phyloP scores from a whole-genome alignment of 768 basidiomycete genomes.

The Hypsizygus marmoreus region DNA sequence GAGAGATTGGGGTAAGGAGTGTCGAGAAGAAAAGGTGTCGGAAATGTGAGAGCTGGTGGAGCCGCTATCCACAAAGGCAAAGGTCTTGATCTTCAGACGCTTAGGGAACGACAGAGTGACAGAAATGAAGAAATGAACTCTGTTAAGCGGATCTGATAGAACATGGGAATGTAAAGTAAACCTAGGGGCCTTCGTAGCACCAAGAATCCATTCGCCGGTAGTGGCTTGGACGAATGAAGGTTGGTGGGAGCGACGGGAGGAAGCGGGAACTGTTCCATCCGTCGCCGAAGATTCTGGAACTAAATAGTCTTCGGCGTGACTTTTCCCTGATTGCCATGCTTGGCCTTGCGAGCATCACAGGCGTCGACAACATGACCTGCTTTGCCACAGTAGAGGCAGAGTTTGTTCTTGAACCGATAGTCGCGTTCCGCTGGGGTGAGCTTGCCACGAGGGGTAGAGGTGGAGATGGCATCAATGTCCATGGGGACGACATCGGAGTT shows the following conservation, averaged over 20 bases:
- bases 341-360: slow-evolving; percentile 24
- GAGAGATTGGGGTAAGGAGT: slow-evolving; percentile 30
- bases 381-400: slow-evolving; percentile 39
- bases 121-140: slow-evolving; percentile 29
- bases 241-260: slow-evolving; percentile 11
- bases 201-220: slow-evolving; percentile 21
- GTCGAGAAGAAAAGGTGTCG: slow-evolving; percentile 29
- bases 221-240: slow-evolving; percentile 15
- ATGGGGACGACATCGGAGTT: slow-evolving; percentile 26
- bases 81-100: slow-evolving; percentile 30
- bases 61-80: slow-evolving; percentile 38
- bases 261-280: slow-evolving; percentile 22
- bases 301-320: slow-evolving; percentile 23
- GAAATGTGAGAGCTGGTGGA: slow-evolving; percentile 39
- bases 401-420: slow-evolving; percentile 20
- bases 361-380: slow-evolving; percentile 26
- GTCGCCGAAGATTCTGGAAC: slow-evolving; percentile 32
- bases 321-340: slow-evolving; percentile 22
- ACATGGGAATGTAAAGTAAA: slow-evolving; percentile 20
- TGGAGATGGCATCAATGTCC: slow-evolving; percentile 30
- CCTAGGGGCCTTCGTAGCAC: slow-evolving; percentile 15
- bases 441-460: slow-evolving; percentile 19
- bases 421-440: slow-evolving; percentile 29
- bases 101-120: slow-evolving; percentile 32
- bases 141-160: slow-evolving; percentile 11